Base-by-base conservation (phyloP, 1,284 basidiomycete genomes). In the Malassezia yamatoensis region DNA sequence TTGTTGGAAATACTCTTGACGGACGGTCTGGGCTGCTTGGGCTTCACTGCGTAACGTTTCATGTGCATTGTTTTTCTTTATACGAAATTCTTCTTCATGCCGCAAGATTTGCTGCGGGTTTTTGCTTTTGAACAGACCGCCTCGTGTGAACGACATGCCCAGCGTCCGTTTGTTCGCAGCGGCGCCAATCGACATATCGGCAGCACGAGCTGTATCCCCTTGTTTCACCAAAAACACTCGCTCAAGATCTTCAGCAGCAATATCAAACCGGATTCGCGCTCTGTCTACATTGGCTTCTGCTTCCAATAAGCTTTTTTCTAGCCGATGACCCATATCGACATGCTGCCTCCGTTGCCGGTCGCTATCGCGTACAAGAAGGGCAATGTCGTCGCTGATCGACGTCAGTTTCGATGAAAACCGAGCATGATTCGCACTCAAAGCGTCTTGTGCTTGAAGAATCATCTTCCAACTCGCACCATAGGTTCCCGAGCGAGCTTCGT, bases 351-450 rank as follows among this genome's bases (percentile, higher is more conserved):
- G 80, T 71, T 85, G 86, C 78, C 89, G 90, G 64, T 98, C 93
- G 1, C 94, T 88, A 75, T 98, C 91, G 67, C 89, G 88, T 0
- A 84, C 82, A 2, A 96, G 78, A 20, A 81, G 85, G 16, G 81
- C 78, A n/a, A 96, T 80, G 74, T 98, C 93, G 41, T 96, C 90
- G 69, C 86, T 86, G 87, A 96, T 96, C 76, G 96, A 91, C 67
- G 85, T 85, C 49, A 98, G 79, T 40, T 90, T 83, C 60, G 84
- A 81, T 0, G 90, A 81, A 68, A 96, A 94, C 47, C 85, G 83
- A 47, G 91, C 76, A 43, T 90, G 80, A 72, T 90, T 90, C 66
- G 93, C 89, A 13, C 86, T 88, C 76, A 96, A 81, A 43, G 81
- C 77, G 65, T 96, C 91, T 71, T 98, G 93, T 50, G 89, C 82